Conservation (phyloP, 148 eudicot species). For the Fallopia convolvulus region DNA sequence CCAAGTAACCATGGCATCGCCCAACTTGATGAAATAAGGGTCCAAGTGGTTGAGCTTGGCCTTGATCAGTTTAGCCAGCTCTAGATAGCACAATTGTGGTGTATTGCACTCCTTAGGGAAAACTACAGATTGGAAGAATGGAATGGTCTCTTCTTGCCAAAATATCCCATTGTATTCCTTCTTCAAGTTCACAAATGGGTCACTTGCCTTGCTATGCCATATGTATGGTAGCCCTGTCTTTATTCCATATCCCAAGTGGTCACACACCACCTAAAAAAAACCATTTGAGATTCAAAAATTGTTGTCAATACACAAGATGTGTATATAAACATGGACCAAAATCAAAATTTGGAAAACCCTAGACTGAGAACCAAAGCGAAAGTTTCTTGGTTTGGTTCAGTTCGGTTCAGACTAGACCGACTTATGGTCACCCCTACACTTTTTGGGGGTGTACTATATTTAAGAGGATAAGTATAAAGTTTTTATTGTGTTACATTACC, state of each 20-base stretch:
- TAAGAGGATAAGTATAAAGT: neutral
- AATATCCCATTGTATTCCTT: slow-evolving; percentile 4
- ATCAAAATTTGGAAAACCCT: no score
- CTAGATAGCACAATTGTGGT: slow-evolving; percentile 8
- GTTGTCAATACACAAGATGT: neutral
- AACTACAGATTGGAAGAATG: slow-evolving; percentile 12
- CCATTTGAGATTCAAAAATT: neutral
- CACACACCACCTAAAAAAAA: slow-evolving; percentile 13
- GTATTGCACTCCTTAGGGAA: slow-evolving; percentile 8
- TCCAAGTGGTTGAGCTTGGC: neutral
- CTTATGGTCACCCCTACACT: no score
- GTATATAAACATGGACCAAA: no score
- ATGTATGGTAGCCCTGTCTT: slow-evolving; percentile 14
- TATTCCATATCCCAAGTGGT: slow-evolving; percentile 11
- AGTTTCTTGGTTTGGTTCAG: no score
- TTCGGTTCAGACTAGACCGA: no score
- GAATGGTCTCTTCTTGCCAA: slow-evolving; percentile 15
- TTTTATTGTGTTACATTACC: neutral
- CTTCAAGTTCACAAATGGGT: slow-evolving; percentile 11
- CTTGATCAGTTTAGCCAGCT: slow-evolving; percentile 6
- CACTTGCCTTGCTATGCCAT: slow-evolving; percentile 13
- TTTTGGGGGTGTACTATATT: neutral
- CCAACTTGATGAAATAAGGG: slow-evolving; percentile 12
- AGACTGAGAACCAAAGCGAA: no score
- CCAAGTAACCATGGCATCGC: slow-evolving; percentile 14